Conservation (phyloP, 176 grass and related monocot species). For the Avena atlantica region DNA sequence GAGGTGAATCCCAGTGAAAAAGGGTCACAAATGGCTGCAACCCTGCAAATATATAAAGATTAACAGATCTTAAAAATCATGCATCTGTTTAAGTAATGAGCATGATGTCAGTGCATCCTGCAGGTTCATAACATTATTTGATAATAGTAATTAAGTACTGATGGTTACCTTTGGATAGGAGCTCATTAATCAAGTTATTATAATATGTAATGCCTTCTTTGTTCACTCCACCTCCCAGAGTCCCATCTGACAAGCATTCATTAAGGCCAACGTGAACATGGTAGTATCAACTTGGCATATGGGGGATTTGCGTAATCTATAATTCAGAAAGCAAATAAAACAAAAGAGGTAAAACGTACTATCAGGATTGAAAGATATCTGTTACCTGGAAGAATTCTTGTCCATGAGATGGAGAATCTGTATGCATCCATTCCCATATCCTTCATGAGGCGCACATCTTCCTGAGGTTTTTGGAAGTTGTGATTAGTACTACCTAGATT, state of each 20-base stretch:
- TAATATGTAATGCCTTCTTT: slow-evolving; percentile 58
- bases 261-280: not conserved
- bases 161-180: slow-evolving; percentile 48
- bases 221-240: slow-evolving; percentile 60
- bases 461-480: slow-evolving; percentile 35
- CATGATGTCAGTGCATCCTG: not conserved
- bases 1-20: slow-evolving; percentile 73
- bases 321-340: not conserved
- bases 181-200: slow-evolving; percentile 59
- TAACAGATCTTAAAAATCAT: no score
- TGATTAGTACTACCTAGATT: not conserved
- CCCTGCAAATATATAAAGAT: slow-evolving; percentile 22
- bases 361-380: not conserved
- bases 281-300: not conserved
- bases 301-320: not conserved
- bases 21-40: slow-evolving; percentile 70
- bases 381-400: slow-evolving; percentile 69
- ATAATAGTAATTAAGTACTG: not conserved
- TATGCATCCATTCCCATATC: slow-evolving; percentile 73
- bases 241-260: slow-evolving; percentile 55
- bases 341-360: not conserved
- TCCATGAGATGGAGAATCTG: slow-evolving; percentile 80
- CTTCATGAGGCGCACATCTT: slow-evolving; percentile 71
- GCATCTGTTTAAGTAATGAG: not conserved
- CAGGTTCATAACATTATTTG: not conserved